Evolutionary conservation across 2,329 filamentous ascomycete species (phyloP).

Genomic region (Penicillium sp.): DNA sequence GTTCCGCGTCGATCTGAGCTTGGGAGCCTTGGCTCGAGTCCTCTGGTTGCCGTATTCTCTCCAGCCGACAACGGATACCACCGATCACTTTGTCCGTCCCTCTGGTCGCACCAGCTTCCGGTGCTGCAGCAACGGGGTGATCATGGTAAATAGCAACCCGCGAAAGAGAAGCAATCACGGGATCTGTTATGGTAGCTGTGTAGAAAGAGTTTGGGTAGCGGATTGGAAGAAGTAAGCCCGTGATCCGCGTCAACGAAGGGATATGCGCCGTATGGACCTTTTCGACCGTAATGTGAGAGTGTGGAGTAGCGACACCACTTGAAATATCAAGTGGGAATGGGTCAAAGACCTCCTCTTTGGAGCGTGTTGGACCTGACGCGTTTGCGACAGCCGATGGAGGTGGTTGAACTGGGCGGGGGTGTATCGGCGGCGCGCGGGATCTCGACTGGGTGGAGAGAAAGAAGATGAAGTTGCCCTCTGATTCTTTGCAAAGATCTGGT

Average conservation of each 20-base stretch:
- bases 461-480: conserved; percentile 29
- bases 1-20: conserved; percentile 12
- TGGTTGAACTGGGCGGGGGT: conserved; percentile 32
- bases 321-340: conserved; percentile 34
- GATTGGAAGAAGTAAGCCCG: conserved; percentile 60
- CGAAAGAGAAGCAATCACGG: conserved; percentile 55
- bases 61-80: conserved; percentile 51
- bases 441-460: conserved; percentile 11
- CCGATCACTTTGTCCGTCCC: conserved; percentile 49
- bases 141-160: conserved; percentile 62
- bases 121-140: conserved; percentile 36
- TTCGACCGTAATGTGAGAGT: conserved; percentile 56
- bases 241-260: conserved; percentile 59
- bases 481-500: conserved; percentile 41
- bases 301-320: conserved; percentile 35
- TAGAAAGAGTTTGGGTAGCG: conserved; percentile 64
- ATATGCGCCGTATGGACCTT: conserved; percentile 57
- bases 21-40: conserved; percentile 2
- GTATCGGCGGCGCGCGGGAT: conserved; percentile 31
- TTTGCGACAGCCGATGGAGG: conserved; percentile 27
- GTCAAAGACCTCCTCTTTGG: conserved; percentile 28
- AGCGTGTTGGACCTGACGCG: conserved; percentile 23
- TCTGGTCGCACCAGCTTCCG: conserved; percentile 20
- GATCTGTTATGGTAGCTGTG: conserved; percentile 59
- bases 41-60: conserved; percentile 32